These are phyloP conservation scores for Rhypophila decipiens DNA, from an alignment of 495 filamentous ascomycete species.

Conservation along the genomic window DNA sequence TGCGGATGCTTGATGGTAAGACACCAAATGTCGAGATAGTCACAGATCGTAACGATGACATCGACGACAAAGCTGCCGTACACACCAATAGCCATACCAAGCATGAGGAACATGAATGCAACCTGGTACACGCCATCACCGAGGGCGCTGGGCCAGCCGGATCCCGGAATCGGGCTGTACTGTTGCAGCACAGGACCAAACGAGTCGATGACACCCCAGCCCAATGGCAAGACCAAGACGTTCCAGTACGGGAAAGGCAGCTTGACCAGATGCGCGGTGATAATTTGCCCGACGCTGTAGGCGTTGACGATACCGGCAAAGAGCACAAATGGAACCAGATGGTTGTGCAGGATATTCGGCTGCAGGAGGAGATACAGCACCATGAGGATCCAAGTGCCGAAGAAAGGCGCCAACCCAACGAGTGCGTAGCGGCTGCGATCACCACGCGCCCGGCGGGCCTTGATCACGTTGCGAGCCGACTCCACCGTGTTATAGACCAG, in stretches of 20 bases:
- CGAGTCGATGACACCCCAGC: slow-evolving; percentile 68
- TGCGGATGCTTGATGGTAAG: slow-evolving; percentile 85
- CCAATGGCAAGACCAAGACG: slow-evolving; percentile 62
- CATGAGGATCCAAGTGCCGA: slow-evolving; percentile 65
- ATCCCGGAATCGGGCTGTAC: slow-evolving; percentile 43
- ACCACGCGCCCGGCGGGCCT: slow-evolving; percentile 64
- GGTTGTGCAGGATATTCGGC: slow-evolving; percentile 69
- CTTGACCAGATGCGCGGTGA: slow-evolving; percentile 84
- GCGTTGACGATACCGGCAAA: slow-evolving; percentile 86
- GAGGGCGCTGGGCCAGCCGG: slow-evolving; percentile 76
- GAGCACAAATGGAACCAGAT: slow-evolving; percentile 80
- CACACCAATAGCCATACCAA: slow-evolving; percentile 74
- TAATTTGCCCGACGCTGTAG: slow-evolving; percentile 90
- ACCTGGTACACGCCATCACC: slow-evolving; percentile 72
- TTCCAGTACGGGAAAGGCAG: slow-evolving; percentile 83
- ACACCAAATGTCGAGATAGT: slow-evolving; percentile 97
- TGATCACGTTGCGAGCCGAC: slow-evolving; percentile 74
- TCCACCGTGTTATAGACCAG: slow-evolving; percentile 75
- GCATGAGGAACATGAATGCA: slow-evolving; percentile 74
- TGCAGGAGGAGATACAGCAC: slow-evolving; percentile 75
- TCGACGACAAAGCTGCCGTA: slow-evolving; percentile 96
- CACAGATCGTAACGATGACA: slow-evolving; percentile 93
- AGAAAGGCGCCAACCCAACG: slow-evolving; percentile 74
- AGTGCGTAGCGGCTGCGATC: slow-evolving; percentile 66
- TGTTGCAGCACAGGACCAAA: slow-evolving; percentile 57